These are phyloP conservation scores for Diaporthe caulivora DNA, from an alignment of 2,329 filamentous ascomycete genomes.

Conservation along the genomic window DNA sequence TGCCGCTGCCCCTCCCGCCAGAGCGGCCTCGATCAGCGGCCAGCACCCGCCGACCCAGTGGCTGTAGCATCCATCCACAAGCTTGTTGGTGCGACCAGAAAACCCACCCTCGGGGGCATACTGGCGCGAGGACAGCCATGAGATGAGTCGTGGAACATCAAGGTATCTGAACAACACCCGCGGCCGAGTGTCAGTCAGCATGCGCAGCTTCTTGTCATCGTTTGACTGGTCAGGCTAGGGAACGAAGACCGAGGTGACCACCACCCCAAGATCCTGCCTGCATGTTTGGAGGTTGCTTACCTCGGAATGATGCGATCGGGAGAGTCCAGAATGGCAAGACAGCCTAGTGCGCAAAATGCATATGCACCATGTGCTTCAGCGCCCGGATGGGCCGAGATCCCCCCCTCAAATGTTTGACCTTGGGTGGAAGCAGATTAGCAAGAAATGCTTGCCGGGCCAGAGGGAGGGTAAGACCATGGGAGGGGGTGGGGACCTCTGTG, in stretches of 20 bases:
- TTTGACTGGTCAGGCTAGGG: slow-evolving; percentile 48
- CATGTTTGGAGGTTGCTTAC: slow-evolving; percentile 59
- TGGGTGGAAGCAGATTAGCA: slow-evolving; percentile 43
- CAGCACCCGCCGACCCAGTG: slow-evolving; percentile 98
- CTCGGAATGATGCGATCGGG: slow-evolving; percentile 80
- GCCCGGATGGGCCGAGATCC: slow-evolving; percentile 86
- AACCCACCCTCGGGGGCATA: slow-evolving; percentile 93
- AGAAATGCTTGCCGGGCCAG: slow-evolving; percentile 26
- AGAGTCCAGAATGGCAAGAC: slow-evolving; percentile 85
- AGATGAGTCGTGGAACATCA: slow-evolving; percentile 80
- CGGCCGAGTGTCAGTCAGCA: slow-evolving; percentile 48
- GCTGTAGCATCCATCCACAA: slow-evolving; percentile 98
- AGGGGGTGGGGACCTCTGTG: slow-evolving; percentile 35
- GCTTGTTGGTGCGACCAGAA: slow-evolving; percentile 94
- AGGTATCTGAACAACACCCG: slow-evolving; percentile 70
- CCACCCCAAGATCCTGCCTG: slow-evolving; percentile 31
- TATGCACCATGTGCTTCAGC: slow-evolving; percentile 97
- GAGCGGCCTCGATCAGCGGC: slow-evolving; percentile 86
- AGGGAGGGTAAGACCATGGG: slow-evolving; percentile 30
- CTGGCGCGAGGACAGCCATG: slow-evolving; percentile 92
- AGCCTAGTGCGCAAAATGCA: slow-evolving; percentile 93
- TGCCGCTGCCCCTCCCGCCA: slow-evolving; percentile 52
- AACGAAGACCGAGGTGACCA: slow-evolving; percentile 33
- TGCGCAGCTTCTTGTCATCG: slow-evolving; percentile 52
- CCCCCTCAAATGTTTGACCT: slow-evolving; percentile 96